These are phyloP conservation scores for Amanita thiersii DNA, from an alignment of 768 basidiomycete genomes.

Conservation along the genomic window DNA sequence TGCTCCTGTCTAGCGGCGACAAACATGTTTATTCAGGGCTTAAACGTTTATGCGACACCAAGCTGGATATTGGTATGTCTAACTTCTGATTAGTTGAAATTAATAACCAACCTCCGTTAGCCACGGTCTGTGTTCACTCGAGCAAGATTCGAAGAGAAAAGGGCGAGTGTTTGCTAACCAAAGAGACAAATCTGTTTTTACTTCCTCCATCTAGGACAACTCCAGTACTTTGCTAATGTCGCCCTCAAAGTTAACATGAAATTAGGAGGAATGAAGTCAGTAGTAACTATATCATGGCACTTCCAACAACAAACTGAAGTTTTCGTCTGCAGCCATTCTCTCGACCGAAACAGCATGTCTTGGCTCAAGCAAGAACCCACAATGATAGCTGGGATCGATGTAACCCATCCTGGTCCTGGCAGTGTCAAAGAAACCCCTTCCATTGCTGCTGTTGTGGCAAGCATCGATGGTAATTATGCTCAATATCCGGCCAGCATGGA, in stretches of 20 bases:
- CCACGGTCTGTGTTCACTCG: slow-evolving; percentile 69
- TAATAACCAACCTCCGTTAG: slow-evolving; percentile 16
- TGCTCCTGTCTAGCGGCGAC: slow-evolving; percentile 62
- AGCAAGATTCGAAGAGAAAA: slow-evolving; percentile 62
- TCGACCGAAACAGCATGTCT: slow-evolving; percentile 42
- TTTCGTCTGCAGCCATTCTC: slow-evolving; percentile 27
- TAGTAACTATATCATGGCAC: slow-evolving; percentile 5
- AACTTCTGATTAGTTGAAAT: neutral
- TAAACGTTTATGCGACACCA: slow-evolving; percentile 63
- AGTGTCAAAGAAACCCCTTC: slow-evolving; percentile 71
- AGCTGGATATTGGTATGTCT: slow-evolving; percentile 45
- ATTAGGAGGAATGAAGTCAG: slow-evolving; percentile 71
- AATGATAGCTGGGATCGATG: slow-evolving; percentile 79
- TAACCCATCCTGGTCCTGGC: slow-evolving; percentile 75
- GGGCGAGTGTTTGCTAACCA: slow-evolving; percentile 30
- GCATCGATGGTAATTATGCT: slow-evolving; percentile 49
- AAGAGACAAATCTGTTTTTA: slow-evolving; percentile 12
- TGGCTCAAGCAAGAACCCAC: slow-evolving; percentile 59
- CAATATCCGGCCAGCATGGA: slow-evolving; percentile 73
- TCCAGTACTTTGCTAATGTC: slow-evolving; percentile 72
- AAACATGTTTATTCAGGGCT: slow-evolving; percentile 72
- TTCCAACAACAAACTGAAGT: slow-evolving; percentile 4
- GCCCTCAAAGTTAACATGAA: slow-evolving; percentile 81
- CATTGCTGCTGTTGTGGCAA: slow-evolving; percentile 82
- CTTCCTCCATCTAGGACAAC: slow-evolving; percentile 36